Evolutionary conservation across 257 asterid species (phyloP).

Genomic region (Petunia axillaris): DNA sequence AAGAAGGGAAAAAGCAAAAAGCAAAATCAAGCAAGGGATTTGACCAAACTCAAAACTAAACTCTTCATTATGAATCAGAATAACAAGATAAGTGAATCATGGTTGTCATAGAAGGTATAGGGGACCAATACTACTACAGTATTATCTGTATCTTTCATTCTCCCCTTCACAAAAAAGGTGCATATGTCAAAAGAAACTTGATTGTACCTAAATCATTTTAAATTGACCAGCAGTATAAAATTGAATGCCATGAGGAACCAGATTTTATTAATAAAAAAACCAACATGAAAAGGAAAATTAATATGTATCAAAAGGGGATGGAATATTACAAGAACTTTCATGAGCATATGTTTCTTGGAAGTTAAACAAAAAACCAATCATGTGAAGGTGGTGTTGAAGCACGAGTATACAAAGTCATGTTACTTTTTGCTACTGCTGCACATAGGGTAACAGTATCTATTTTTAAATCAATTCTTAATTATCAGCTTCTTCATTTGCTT

Average conservation of each 20-base stretch:
- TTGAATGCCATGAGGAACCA: conserved; percentile 16
- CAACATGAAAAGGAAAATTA: neutral
- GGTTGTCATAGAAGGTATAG: neutral
- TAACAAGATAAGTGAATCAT: conserved; percentile 9
- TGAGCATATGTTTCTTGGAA: conserved; percentile 34
- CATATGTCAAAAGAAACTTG: neutral
- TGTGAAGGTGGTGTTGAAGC: conserved; percentile 22
- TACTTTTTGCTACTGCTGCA: conserved; percentile 7
- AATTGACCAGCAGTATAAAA: neutral
- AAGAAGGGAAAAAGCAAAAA: conserved; percentile 1
- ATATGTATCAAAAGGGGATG: neutral
- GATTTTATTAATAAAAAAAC: neutral
- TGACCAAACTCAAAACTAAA: neutral
- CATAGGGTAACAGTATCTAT: conserved; percentile 19
- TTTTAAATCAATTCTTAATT: neutral
- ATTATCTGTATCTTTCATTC: conserved; percentile 8
- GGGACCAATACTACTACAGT: conserved; percentile 4
- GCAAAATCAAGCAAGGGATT: neutral
- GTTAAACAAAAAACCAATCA: conserved; percentile 29
- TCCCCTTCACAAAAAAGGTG: neutral
- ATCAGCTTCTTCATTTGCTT: neutral
- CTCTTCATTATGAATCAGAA: neutral
- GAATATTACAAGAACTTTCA: conserved; percentile 24
- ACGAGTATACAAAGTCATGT: conserved; percentile 22
- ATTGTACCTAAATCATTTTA: neutral